Evolutionary conservation across 1,139 yeast species (phyloP).

Genomic region (Saccharomycopsis crataegensis): DNA sequence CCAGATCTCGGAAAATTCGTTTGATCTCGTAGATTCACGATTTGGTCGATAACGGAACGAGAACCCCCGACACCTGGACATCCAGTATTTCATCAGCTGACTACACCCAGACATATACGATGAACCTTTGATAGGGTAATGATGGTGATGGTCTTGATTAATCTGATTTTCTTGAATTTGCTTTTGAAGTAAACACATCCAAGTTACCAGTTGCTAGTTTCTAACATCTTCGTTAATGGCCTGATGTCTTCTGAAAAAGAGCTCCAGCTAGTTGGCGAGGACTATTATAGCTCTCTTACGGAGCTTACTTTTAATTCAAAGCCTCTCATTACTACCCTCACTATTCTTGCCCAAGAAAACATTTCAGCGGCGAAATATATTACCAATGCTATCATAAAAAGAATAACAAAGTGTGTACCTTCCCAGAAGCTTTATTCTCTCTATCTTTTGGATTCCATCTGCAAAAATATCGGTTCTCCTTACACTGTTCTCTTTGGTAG

Average conservation of each 20-base stretch:
- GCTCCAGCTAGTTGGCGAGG: conserved; percentile 43
- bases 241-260: conserved; percentile 24
- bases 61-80: no score
- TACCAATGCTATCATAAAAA: conserved; percentile 59
- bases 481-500: conserved; percentile 68
- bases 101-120: no score
- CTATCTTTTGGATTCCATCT: conserved; percentile 85
- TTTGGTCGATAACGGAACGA: no score
- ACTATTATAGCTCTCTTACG: conserved; percentile 58
- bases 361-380: conserved; percentile 70
- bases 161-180: no score
- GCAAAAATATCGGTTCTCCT: conserved; percentile 86
- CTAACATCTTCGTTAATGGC: no score
- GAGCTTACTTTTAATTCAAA: conserved; percentile 84
- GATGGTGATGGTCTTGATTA: no score
- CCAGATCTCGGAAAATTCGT: no score
- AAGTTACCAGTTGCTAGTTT: no score
- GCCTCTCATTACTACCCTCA: conserved; percentile 80
- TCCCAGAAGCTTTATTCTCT: conserved; percentile 76
- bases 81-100: no score
- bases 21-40: no score
- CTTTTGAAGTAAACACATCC: no score
- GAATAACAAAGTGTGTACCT: conserved; percentile 66
- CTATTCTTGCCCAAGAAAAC: conserved; percentile 85
- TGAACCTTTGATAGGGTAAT: no score